phyloP scores from a whole-genome alignment of 805 yeast genomes.

The Phaffomyces opuntiae region DNA sequence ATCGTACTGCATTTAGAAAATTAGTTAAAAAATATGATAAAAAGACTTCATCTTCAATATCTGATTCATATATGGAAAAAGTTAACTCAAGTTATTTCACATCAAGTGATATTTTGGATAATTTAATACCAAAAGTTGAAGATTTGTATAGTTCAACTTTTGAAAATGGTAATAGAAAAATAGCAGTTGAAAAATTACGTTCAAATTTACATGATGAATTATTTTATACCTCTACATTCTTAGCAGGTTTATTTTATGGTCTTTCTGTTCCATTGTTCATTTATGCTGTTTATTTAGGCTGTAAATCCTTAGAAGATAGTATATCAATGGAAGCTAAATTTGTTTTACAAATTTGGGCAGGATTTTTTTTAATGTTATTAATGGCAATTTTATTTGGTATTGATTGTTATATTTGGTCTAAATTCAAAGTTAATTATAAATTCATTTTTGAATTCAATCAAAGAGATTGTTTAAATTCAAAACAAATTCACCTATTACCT shows the following conservation, averaged over 20 bases:
- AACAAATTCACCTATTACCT: constrained; percentile 62
- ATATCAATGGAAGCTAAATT: constrained; percentile 48
- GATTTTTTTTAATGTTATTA: constrained; percentile 64
- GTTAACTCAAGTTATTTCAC: constrained; percentile 53
- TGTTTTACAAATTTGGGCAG: constrained; percentile 87
- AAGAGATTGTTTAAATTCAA: constrained; percentile 54
- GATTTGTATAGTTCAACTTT: constrained; percentile 58
- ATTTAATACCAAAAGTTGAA: constrained; percentile 55
- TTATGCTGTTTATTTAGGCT: constrained; percentile 48
- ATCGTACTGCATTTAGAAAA: constrained; percentile 84
- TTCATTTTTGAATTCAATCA: constrained; percentile 87
- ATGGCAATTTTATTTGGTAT: constrained; percentile 57
- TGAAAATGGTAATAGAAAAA: constrained; percentile 63
- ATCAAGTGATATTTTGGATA: constrained; percentile 61
- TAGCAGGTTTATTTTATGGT: constrained; percentile 66
- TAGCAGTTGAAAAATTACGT: constrained; percentile 61
- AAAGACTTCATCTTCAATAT: constrained; percentile 38
- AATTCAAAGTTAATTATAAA: constrained; percentile 75
- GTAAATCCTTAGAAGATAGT: constrained; percentile 34
- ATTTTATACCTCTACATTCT: constrained; percentile 40
- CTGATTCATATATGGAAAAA: constrained; percentile 46
- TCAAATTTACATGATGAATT: constrained; percentile 32
- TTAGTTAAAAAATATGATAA: constrained; percentile 90
- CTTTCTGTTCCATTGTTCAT: constrained; percentile 60
- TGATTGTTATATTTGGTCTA: constrained; percentile 67